Evolutionary conservation across 1,139 yeast species (phyloP), one percentile per base, ranked within the genome.

Genomic region (Tardiomyces digboiensis): DNA sequence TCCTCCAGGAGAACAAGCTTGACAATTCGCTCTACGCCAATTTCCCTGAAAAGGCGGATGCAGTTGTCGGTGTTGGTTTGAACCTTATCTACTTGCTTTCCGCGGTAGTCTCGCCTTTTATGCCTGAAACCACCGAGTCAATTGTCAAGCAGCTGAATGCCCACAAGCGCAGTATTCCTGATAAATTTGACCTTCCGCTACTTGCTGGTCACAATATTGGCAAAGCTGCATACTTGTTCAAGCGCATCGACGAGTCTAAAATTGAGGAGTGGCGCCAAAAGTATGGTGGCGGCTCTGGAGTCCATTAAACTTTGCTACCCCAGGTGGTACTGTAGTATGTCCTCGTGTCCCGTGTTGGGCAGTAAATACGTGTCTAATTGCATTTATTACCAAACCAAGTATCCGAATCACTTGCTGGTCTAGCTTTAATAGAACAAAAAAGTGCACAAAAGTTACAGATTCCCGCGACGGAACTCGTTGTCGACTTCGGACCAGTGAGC

Each of bases 1-100:
- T 89, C 72, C 75, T 91, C 63, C 99, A 91, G 70, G 97, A 89
- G 45, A 88, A 89, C 71, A 89, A 88, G 68, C 75, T 91, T 58
- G 97, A 89, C 66, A 91, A 91, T 72, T 73, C 85, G 21, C 73
- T 89, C 55, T 86, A 80, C 64, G 77, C 79, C 47, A 78, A 86
- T 59, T 65, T 67, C 44, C 95, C 97, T 33, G 85, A 75, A 37
- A 80, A 78, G 60, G 78, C 95, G 18, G 97, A 89, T 60, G 95
- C 96, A 1, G 95, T 91, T 44, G 85, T 91, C 44, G 95, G 85
- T 50, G 84, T 87, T 46, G 97, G 95, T 46, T 72, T 91, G 65
- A 91, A 91, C 67, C 73, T 91, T 61, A 79, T 89, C 44, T 89
- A 88, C 67, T 69, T 88, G 54, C 79, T 91, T 21, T 77, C 91